Conservation (phyloP, 1,139 yeast species). For the Blastobotrys raffinosifermentans region DNA sequence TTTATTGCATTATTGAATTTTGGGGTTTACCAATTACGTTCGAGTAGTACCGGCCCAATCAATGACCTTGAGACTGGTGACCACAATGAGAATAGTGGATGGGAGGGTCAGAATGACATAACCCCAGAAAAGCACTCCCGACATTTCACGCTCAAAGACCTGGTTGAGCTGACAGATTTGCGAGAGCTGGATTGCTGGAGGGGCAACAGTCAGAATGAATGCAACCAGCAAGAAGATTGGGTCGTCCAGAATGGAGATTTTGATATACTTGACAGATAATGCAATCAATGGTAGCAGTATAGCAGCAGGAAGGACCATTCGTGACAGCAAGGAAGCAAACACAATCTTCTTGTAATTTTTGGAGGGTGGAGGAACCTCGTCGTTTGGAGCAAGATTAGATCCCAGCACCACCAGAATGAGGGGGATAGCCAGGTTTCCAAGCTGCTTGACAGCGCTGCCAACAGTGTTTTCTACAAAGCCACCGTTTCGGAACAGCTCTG, state of each 20-base stretch:
- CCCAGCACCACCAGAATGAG: conserved; percentile 59
- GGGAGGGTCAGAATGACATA: conserved; percentile 73
- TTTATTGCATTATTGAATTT: too few species aligned
- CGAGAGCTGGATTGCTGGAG: conserved; percentile 80
- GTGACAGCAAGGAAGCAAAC: conserved; percentile 59
- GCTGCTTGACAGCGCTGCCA: conserved; percentile 66
- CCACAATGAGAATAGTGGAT: conserved; percentile 68
- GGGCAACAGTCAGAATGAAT: conserved; percentile 68
- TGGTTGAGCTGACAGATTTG: conserved; percentile 76
- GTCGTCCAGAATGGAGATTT: conserved; percentile 69
- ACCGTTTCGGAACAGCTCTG: conserved; percentile 52
- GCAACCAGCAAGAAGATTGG: conserved; percentile 77
- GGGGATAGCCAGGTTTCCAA: conserved; percentile 89
- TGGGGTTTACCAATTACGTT: too few species aligned
- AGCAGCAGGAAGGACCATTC: conserved; percentile 73
- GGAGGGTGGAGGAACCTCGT: conserved; percentile 39
- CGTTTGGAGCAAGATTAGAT: conserved; percentile 42
- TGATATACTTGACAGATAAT: conserved; percentile 55
- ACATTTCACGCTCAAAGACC: conserved; percentile 75
- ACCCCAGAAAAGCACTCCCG: conserved; percentile 84
- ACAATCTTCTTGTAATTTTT: conserved; percentile 55
- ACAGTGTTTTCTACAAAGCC: conserved; percentile 75
- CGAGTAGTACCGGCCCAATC: conserved; percentile 39
- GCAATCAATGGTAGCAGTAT: conserved; percentile 65
- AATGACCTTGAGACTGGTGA: conserved; percentile 59